These are phyloP conservation scores for Lizanozyma gosingica DNA, from an alignment of 1,139 yeast species.

Conservation along the genomic window DNA sequence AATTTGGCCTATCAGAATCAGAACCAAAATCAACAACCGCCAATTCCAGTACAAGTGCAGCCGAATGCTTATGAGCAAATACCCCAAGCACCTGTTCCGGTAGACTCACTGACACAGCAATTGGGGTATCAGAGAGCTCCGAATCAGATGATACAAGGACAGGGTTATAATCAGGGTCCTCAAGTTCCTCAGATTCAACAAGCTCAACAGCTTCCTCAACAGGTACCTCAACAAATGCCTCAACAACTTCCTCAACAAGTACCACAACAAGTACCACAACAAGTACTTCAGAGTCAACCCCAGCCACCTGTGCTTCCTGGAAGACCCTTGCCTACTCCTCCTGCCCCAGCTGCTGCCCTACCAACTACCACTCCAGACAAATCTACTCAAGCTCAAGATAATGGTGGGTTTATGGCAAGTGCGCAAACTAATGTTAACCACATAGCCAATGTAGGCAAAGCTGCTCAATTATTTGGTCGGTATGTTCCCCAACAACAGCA, in stretches of 20 bases:
- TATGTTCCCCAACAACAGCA: neutral
- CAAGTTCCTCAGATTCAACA: constrained; percentile 3
- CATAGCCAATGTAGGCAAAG: neutral
- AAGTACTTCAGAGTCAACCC: no score
- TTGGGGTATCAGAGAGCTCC: constrained; percentile 6
- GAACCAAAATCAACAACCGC: constrained; percentile 5
- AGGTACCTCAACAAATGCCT: constrained; percentile 4
- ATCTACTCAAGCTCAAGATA: neutral
- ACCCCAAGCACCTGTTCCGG: no score
- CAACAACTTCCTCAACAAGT: constrained; percentile 1
- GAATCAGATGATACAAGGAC: constrained; percentile 6
- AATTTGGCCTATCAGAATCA: constrained; percentile 2
- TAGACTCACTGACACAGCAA: no score
- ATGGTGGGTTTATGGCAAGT: neutral
- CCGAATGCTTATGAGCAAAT: no score
- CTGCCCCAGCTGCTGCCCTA: no score
- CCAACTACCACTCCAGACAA: neutral
- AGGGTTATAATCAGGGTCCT: constrained; percentile 6
- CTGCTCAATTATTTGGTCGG: neutral
- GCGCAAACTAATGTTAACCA: neutral
- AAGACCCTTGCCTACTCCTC: neutral
- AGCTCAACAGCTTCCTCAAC: constrained; percentile 6
- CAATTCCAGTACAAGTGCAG: no score
- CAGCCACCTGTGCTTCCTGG: neutral
- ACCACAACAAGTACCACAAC: neutral